A percentile compares a stretch with the other conserved stretches of the same genome.
Conservation (phyloP, 2,329 filamentous ascomycete species). For the Phialocephala sp. region DNA sequence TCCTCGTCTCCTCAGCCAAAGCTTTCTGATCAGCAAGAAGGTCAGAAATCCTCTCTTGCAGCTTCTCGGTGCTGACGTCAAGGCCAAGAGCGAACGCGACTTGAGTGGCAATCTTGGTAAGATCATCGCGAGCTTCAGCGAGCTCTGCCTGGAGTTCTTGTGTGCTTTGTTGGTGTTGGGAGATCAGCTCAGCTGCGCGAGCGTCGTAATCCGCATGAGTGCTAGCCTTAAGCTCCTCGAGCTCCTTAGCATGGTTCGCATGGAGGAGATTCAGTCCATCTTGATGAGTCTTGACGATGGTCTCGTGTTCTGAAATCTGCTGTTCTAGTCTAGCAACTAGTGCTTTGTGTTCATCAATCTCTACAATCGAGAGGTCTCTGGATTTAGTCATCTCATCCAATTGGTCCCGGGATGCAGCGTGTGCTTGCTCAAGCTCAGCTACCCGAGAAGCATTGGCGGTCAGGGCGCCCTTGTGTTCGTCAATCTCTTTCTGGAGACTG, state of each 20-base stretch:
- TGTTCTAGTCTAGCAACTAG: constrained; percentile 60
- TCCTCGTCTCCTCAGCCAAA: constrained; percentile 62
- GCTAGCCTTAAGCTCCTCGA: constrained; percentile 54
- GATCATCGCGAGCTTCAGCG: constrained; percentile 67
- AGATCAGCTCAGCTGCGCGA: constrained; percentile 62
- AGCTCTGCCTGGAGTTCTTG: constrained; percentile 66
- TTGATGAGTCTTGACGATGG: constrained; percentile 60
- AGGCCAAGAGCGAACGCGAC: constrained; percentile 65
- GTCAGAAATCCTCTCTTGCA: constrained; percentile 65
- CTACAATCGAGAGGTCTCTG: constrained; percentile 53
- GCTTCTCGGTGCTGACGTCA: constrained; percentile 70
- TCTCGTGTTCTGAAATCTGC: constrained; percentile 65
- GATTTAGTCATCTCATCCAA: constrained; percentile 69
- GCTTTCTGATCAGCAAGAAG: constrained; percentile 65
- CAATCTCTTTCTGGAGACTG: constrained; percentile 74
- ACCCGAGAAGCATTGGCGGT: constrained; percentile 72
- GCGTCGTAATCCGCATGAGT: constrained; percentile 62
- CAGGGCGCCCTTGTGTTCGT: constrained; percentile 80
- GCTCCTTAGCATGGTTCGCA: constrained; percentile 55
- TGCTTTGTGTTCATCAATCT: constrained; percentile 49
- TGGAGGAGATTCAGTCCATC: constrained; percentile 57
- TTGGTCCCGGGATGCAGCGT: constrained; percentile 68
- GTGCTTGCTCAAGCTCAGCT: constrained; percentile 74
- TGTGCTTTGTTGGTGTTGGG: constrained; percentile 63
- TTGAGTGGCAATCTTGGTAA: constrained; percentile 67